Evolutionary conservation across 306 rosid species (phyloP).

Genomic region (Ammopiptanthus mongolicus): DNA sequence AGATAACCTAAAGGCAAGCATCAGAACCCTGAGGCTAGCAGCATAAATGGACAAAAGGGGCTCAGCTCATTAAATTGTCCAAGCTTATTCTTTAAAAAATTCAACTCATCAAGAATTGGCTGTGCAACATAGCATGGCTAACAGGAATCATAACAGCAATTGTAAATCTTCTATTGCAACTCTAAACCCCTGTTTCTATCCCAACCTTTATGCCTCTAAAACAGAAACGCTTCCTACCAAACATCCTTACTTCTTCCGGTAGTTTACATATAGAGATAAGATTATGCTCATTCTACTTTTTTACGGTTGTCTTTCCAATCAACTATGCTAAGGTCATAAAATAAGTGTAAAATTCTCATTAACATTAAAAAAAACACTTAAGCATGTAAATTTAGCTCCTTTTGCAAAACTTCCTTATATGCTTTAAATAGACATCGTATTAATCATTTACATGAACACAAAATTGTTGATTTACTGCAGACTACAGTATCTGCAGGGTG

Average conservation of each 20-base stretch:
- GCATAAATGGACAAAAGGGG: slow-evolving; percentile 1
- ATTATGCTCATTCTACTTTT: not conserved
- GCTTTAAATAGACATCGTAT: slow-evolving; percentile 6
- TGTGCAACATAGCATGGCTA: not conserved
- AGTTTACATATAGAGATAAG: slow-evolving; percentile 4
- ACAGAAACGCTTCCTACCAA: not conserved
- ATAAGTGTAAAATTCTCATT: not conserved
- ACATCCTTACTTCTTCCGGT: not conserved
- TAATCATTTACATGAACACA: slow-evolving; percentile 15
- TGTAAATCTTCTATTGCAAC: slow-evolving; percentile 5
- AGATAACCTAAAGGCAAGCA: slow-evolving; percentile 3
- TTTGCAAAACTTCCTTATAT: slow-evolving; percentile 2
- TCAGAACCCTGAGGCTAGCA: not conserved
- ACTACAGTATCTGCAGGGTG: not conserved
- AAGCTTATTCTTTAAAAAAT: not conserved
- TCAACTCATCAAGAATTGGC: not conserved
- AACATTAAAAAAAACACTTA: not conserved
- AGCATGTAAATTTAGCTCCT: not conserved
- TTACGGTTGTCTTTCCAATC: not conserved
- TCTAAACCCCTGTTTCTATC: not conserved
- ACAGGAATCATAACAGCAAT: not conserved
- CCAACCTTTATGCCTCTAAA: not conserved
- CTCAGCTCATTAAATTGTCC: slow-evolving; percentile 9
- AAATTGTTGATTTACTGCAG: not conserved
- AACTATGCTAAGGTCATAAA: not conserved